A percentile compares a stretch with the other conserved stretches of the same genome.
Conservation (phyloP, 2,329 filamentous ascomycete genomes). For the Claviceps purpurea region DNA sequence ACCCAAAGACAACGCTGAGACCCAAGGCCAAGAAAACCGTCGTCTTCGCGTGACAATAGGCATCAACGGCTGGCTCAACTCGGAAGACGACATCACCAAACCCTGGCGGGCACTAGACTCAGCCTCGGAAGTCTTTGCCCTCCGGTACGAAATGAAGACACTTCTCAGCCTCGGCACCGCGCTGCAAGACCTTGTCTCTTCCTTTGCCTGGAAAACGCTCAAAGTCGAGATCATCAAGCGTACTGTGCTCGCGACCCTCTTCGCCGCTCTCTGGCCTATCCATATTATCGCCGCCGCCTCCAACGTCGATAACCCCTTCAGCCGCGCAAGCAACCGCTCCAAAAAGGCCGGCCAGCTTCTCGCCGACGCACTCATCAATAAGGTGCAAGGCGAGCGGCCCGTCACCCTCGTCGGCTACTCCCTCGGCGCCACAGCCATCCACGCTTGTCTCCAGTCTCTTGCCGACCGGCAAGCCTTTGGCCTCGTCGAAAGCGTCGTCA, state of each 20-base stretch:
- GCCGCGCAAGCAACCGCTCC: constrained; percentile 59
- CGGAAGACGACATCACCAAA: constrained; percentile 59
- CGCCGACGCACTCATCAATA: constrained; percentile 71
- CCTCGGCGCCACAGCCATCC: constrained; percentile 69
- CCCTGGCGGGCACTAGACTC: constrained; percentile 67
- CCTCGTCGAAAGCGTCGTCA: constrained; percentile 66
- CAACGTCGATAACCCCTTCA: constrained; percentile 71
- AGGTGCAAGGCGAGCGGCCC: constrained; percentile 67
- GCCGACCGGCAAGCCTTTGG: constrained; percentile 72
- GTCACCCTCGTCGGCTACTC: constrained; percentile 75
- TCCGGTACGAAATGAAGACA: constrained; percentile 70
- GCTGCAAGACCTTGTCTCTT: constrained; percentile 57
- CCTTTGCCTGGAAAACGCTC: constrained; percentile 61
- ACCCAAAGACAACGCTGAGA: constrained; percentile 7
- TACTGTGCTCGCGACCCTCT: constrained; percentile 54
- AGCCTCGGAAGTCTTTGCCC: constrained; percentile 62
- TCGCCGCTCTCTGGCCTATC: constrained; percentile 58
- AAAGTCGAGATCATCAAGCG: constrained; percentile 62
- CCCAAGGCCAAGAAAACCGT: constrained; percentile 17
- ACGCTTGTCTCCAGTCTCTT: constrained; percentile 63
- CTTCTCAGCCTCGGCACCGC: constrained; percentile 64
- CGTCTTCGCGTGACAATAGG: constrained; percentile 71
- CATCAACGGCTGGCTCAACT: constrained; percentile 73
- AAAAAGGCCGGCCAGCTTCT: constrained; percentile 71
- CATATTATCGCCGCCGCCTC: constrained; percentile 52